A percentile compares a stretch with the other conserved stretches of the same genome.
Conservation (phyloP, 345 rosid species). For the Citropsis articulata region DNA sequence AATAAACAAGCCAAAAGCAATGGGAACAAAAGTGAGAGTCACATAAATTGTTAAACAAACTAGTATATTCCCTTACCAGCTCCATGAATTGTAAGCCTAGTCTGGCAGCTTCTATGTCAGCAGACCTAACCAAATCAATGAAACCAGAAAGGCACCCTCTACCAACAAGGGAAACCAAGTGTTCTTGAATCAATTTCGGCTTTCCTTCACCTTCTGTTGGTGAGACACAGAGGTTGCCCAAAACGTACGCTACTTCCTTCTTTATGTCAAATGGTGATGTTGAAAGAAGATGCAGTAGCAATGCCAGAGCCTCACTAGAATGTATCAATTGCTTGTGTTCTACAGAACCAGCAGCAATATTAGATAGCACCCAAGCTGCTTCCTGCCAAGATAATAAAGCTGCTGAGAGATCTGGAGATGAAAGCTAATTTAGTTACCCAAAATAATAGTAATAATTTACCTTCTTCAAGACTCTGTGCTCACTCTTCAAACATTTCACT, state of each 20-base stretch:
- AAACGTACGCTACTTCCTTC: slow-evolving; percentile 86
- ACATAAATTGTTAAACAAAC: not conserved
- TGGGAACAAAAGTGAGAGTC: not conserved
- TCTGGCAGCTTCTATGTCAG: slow-evolving; percentile 80
- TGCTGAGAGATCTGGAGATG: not conserved
- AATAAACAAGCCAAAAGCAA: not conserved
- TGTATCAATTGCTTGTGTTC: slow-evolving; percentile 78
- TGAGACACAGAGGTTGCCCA: slow-evolving; percentile 96
- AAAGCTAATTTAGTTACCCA: not conserved
- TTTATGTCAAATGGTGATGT: slow-evolving; percentile 81
- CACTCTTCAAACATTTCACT: slow-evolving; percentile 81
- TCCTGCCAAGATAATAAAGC: slow-evolving; percentile 45
- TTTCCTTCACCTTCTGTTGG: slow-evolving; percentile 57
- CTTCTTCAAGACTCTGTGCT: slow-evolving; percentile 92
- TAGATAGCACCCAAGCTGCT: slow-evolving; percentile 96
- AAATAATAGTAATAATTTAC: slow-evolving; percentile 28
- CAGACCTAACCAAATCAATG: slow-evolving; percentile 79
- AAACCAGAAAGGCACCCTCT: slow-evolving; percentile 86
- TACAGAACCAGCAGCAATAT: slow-evolving; percentile 87
- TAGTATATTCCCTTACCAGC: slow-evolving; percentile 60
- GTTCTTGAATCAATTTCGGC: slow-evolving; percentile 67
- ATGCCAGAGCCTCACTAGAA: slow-evolving; percentile 64
- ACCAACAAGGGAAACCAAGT: slow-evolving; percentile 68
- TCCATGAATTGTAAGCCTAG: slow-evolving; percentile 95
- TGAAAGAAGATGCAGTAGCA: slow-evolving; percentile 65